Conservation (phyloP, 1,284 basidiomycete genomes). For the Trichosporon inkin region DNA sequence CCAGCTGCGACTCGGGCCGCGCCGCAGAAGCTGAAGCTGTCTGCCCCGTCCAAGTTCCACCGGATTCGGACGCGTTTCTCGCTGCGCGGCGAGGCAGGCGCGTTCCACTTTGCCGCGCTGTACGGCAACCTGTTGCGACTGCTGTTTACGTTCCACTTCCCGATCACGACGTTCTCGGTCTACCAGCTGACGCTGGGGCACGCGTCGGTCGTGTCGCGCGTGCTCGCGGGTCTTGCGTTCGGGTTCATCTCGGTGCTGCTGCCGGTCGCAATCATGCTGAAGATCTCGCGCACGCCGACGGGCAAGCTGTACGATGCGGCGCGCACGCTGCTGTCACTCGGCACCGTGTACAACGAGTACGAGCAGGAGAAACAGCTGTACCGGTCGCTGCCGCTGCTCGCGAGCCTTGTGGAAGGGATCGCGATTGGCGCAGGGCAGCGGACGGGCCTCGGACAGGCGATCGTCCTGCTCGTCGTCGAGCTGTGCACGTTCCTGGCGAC, state of each 20-base stretch:
- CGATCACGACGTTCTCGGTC: conserved; percentile 83
- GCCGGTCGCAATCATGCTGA: conserved; percentile 68
- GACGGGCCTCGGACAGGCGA: conserved; percentile 84
- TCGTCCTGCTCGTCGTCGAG: conserved; percentile 81
- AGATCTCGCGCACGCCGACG: conserved; percentile 72
- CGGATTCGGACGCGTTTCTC: conserved; percentile 48
- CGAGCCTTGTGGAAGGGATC: conserved; percentile 72
- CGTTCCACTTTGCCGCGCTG: conserved; percentile 49
- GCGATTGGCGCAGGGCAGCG: conserved; percentile 83
- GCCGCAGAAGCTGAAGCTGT: not conserved
- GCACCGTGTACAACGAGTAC: conserved; percentile 94
- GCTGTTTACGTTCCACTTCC: conserved; percentile 86
- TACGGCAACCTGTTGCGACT: conserved; percentile 83
- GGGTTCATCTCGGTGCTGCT: conserved; percentile 71
- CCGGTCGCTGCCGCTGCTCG: conserved; percentile 70
- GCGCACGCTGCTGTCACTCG: conserved; percentile 79
- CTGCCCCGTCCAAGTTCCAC: conserved; percentile 21
- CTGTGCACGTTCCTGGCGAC: conserved; percentile 76
- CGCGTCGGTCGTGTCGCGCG: conserved; percentile 51
- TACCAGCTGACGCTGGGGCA: conserved; percentile 71
- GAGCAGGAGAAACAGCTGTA: conserved; percentile 87
- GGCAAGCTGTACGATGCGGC: conserved; percentile 93
- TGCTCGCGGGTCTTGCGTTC: conserved; percentile 55
- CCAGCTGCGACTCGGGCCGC: not conserved
- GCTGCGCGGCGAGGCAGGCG: conserved; percentile 48